Conservation (phyloP, 2,329 filamentous ascomycete genomes). For the Metarhizium guizhouense region DNA sequence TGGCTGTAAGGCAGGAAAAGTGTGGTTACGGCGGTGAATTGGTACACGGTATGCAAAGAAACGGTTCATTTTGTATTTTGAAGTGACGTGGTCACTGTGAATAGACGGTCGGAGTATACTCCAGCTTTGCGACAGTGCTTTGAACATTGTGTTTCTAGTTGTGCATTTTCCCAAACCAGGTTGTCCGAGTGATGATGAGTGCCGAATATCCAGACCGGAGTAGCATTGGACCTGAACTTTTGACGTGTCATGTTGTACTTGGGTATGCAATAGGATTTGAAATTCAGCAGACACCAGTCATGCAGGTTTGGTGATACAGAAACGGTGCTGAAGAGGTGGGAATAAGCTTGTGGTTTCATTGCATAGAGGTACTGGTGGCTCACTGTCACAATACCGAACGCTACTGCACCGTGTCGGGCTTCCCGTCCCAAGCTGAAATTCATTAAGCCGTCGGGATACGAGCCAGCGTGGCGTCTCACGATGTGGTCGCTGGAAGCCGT, state of each 20-base stretch:
- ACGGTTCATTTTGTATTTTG: not conserved
- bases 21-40: not conserved
- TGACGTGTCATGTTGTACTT: not conserved
- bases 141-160: not conserved
- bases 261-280: not conserved
- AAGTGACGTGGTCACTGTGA: too few species aligned
- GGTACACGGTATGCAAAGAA: not conserved
- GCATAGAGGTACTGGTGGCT: not conserved
- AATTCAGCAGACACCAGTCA: not conserved
- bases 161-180: too few species aligned
- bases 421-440: too few species aligned
- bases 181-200: not conserved
- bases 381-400: not conserved
- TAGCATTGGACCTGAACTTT: not conserved
- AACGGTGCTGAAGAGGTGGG: not conserved
- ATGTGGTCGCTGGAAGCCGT: too few species aligned
- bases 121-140: not conserved
- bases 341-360: not conserved
- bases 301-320: not conserved
- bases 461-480: too few species aligned
- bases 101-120: too few species aligned
- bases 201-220: not conserved
- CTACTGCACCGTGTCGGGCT: too few species aligned
- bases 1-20: not conserved
- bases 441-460: too few species aligned